A percentile compares a stretch with the other conserved stretches of the same genome.
Conservation (phyloP, 2,329 filamentous ascomycete species). For the Arthrobotrys musiformis region DNA sequence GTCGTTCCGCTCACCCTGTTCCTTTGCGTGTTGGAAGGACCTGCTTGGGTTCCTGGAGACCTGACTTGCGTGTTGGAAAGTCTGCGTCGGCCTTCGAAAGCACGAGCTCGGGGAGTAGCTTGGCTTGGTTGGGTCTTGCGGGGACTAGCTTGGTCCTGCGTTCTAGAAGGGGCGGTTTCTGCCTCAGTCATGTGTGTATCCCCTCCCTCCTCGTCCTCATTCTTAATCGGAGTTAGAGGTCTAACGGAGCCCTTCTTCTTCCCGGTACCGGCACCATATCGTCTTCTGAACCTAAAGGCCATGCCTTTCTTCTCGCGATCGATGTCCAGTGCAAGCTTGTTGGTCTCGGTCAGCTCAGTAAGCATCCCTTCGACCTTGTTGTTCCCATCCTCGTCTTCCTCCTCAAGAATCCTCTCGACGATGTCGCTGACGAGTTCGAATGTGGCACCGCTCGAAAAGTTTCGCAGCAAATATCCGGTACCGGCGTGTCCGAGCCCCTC, state of each 20-base stretch:
- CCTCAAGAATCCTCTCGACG: slow-evolving; percentile 1
- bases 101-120: too few relatives aligned
- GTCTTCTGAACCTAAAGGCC: neutral
- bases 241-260: neutral
- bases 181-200: neutral
- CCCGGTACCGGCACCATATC: neutral
- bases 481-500: neutral
- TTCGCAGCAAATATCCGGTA: neutral
- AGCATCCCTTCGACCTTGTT: neutral
- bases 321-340: neutral
- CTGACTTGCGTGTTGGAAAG: too few relatives aligned
- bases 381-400: neutral
- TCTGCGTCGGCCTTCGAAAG: too few relatives aligned
- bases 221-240: neutral
- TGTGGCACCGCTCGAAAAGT: neutral
- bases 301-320: neutral
- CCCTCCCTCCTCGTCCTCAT: neutral
- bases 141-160: neutral
- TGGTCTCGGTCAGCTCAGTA: neutral
- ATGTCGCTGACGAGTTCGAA: neutral
- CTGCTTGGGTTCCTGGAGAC: neutral
- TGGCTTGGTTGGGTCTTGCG: too few relatives aligned
- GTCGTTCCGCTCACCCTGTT: too few relatives aligned
- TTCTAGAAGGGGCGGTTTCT: neutral
- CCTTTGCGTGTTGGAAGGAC: neutral